Percentiles rank a stretch among this genome's conserved stretches.
Conservation (phyloP, 106 monocot species). For the Cymbidium sinense region DNA sequence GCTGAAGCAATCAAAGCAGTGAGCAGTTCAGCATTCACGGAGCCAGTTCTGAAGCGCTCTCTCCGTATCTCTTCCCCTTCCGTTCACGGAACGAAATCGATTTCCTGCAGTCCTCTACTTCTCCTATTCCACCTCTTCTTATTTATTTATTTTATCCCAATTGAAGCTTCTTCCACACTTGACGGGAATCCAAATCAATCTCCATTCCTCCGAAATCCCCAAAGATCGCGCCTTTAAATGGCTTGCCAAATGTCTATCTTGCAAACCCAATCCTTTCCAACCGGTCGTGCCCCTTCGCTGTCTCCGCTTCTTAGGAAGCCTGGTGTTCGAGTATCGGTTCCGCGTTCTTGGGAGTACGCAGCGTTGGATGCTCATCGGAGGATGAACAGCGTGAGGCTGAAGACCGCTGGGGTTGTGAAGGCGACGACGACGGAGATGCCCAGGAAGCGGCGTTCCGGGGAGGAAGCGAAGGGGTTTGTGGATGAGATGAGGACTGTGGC, state of each 20-base stretch:
- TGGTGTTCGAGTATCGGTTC: neutral
- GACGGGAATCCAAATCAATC: neutral
- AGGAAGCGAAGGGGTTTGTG: slow-evolving; percentile 45
- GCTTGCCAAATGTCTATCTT: neutral
- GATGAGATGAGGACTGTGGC: slow-evolving; percentile 66
- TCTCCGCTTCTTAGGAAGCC: neutral
- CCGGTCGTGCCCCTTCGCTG: neutral
- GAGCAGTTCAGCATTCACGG: no score
- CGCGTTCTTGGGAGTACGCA: neutral
- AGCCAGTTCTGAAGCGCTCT: no score
- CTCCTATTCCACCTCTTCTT: neutral
- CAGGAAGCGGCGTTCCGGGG: slow-evolving; percentile 19
- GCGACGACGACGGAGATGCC: slow-evolving; percentile 28
- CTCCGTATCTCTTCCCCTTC: no score
- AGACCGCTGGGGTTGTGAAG: neutral
- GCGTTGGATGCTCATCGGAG: neutral
- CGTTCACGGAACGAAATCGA: slow-evolving; percentile 1
- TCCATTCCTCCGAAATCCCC: neutral
- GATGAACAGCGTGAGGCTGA: neutral
- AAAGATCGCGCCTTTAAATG: slow-evolving; percentile 3
- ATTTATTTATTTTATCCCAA: neutral
- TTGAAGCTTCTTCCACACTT: neutral
- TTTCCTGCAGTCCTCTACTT: neutral
- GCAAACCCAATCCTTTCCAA: neutral
- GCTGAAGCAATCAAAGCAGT: no score